Conservation (phyloP, 2,329 filamentous ascomycete species). For the Colletotrichum sp. region DNA sequence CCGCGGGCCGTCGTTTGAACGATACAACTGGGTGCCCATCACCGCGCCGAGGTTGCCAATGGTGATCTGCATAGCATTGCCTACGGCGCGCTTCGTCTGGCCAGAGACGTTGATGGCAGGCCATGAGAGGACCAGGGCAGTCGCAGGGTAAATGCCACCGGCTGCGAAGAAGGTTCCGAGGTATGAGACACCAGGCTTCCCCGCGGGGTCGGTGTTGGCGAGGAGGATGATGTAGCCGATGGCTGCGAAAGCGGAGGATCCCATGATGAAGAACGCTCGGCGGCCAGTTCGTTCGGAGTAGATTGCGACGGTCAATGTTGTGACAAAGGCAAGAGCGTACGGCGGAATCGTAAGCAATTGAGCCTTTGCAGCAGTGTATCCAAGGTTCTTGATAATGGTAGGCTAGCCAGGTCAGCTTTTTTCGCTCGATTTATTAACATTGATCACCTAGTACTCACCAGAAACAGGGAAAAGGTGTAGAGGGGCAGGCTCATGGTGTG, state of each 20-base stretch:
- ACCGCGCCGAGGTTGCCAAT: constrained; percentile 74
- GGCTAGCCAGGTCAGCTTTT: constrained; percentile 32
- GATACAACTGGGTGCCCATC: constrained; percentile 73
- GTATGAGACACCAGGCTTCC: constrained; percentile 62
- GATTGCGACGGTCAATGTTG: constrained; percentile 63
- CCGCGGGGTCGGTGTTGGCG: constrained; percentile 48
- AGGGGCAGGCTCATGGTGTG: constrained; percentile 74
- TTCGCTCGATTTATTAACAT: rapidly evolving
- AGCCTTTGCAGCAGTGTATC: constrained; percentile 57
- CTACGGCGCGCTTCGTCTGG: constrained; percentile 72
- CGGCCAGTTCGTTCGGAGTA: constrained; percentile 62
- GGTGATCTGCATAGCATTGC: constrained; percentile 74
- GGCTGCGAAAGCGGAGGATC: constrained; percentile 58
- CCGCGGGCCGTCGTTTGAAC: constrained; percentile 62
- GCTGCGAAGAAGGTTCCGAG: constrained; percentile 67
- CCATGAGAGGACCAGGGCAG: constrained; percentile 70
- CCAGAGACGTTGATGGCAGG: constrained; percentile 75
- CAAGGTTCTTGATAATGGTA: constrained; percentile 59
- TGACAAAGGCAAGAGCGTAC: constrained; percentile 66
- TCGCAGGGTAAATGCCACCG: constrained; percentile 71
- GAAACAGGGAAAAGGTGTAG: constrained; percentile 61
- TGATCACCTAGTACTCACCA: constrained; percentile 39
- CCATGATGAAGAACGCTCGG: constrained; percentile 69
- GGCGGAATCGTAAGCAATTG: constrained; percentile 69
- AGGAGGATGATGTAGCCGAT: constrained; percentile 70